Evolutionary conservation across 208 protist genomes (phyloP), one percentile per base, ranked within the genome.

Genomic region (Leishmania amazonensis): DNA sequence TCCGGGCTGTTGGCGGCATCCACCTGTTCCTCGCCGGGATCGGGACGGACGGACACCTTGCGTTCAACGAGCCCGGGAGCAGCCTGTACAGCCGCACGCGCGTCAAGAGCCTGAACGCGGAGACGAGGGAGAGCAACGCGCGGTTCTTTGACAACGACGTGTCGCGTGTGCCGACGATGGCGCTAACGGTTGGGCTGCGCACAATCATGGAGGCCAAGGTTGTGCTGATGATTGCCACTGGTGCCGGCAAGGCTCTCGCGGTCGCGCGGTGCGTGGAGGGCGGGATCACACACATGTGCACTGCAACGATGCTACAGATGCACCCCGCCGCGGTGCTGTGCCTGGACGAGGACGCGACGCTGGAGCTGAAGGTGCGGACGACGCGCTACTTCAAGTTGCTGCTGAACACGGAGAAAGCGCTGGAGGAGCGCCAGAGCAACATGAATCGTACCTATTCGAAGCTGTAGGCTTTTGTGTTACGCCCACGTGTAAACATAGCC

Each of bases 31-130:
- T 99, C n/a, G 97, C 93, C 38, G 98, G 98, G 78, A 95, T 99
- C 53, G 97, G 96, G 72, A 91, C 93, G 15, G 96, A 98, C 78
- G 98, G 98, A 21, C 98, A 99, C 83, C 93, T 99, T 57, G 97
- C 97, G 31, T 99, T 99, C 86, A 99, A 99, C 83, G 98, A 99
- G 80, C 98, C 97, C n/a, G 96, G 96, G n/a, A 98, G 94, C 85
- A 96, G 92, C 71, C 86, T 98, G 54, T 74, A 88, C 4, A 96
- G 89, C 70, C 77, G 89, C 71, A 99, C 98, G 1, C 93, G 98
- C 53, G 85, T 99, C 40, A 99, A 99, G 89, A 98, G 94, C 49
- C 87, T 99, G 15, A 98, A 98, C 19, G 83, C 95, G 60, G 98
- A 99, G 79, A 99, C 98, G 9, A 96, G 99, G 68, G 80, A 94